Conservation (phyloP, 257 asterid genomes). For the Nicotiana undulata region DNA sequence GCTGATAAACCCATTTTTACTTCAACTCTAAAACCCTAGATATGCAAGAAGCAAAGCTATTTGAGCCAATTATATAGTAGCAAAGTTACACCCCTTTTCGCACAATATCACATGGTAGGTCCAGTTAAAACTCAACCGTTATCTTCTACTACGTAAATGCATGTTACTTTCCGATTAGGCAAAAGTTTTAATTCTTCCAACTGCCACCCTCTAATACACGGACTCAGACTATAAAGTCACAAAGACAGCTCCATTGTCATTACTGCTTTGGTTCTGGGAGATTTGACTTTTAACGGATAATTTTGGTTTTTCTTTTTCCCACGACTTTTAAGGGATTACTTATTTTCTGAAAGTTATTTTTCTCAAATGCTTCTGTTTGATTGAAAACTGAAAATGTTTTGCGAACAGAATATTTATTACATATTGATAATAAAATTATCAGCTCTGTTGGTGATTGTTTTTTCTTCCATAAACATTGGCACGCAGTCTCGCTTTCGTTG, state of each 20-base stretch:
- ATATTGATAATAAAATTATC: too few species aligned
- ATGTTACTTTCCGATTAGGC: background rate
- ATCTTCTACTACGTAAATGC: background rate
- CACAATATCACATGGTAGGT: constrained; percentile 3
- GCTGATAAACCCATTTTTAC: background rate
- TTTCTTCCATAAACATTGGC: too few species aligned
- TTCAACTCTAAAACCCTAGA: background rate
- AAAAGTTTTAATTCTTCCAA: background rate
- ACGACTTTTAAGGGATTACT: background rate
- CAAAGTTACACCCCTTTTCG: background rate
- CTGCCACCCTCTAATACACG: background rate
- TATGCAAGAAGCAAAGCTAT: background rate
- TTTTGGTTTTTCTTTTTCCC: background rate
- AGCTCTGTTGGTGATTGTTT: too few species aligned
- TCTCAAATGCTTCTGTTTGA: too few species aligned
- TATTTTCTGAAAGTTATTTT: too few species aligned
- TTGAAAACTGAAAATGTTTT: too few species aligned
- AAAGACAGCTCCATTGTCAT: background rate
- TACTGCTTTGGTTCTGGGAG: background rate
- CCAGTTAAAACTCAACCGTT: background rate
- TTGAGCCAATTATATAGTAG: background rate
- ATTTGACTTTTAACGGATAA: background rate
- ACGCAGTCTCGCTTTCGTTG: too few species aligned
- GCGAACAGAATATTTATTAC: too few species aligned
- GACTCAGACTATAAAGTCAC: background rate